phyloP scores from a whole-genome alignment of 257 asterid genomes.

The Lantana camara region DNA sequence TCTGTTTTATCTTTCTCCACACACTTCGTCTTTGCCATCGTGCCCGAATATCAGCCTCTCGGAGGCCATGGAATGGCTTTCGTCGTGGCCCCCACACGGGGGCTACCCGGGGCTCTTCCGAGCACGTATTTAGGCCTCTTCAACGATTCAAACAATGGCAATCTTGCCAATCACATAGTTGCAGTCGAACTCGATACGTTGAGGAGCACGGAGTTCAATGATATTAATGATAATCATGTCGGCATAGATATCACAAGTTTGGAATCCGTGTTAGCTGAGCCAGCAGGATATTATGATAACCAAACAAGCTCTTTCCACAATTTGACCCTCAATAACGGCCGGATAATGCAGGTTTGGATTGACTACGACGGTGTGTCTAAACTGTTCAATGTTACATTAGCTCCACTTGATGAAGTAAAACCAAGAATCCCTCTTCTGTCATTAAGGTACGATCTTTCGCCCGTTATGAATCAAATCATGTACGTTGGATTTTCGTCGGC shows the following conservation, averaged over 20 bases:
- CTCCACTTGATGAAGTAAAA: conserved; percentile 38
- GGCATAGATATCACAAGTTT: conserved; percentile 57
- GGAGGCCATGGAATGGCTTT: conserved; percentile 68
- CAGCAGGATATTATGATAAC: conserved; percentile 46
- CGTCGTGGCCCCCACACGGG: conserved; percentile 51
- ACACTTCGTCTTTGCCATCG: conserved; percentile 54
- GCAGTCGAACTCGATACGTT: conserved; percentile 69
- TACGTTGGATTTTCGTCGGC: conserved; percentile 68
- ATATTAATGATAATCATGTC: conserved; percentile 56
- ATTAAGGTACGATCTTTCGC: conserved; percentile 39
- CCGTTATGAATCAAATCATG: conserved; percentile 42
- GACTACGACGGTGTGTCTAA: conserved; percentile 40
- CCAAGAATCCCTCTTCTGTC: conserved; percentile 49
- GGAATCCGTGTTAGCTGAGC: conserved; percentile 21
- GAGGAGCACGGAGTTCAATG: conserved; percentile 40
- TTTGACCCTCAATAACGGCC: conserved; percentile 48
- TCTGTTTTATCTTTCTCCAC: conserved; percentile 56
- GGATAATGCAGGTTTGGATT: conserved; percentile 56
- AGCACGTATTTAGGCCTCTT: conserved; percentile 59
- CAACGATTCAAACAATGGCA: conserved; percentile 49
- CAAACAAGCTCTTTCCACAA: conserved; percentile 31
- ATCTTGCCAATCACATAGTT: conserved; percentile 47
- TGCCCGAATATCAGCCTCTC: conserved; percentile 38
- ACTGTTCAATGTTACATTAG: conserved; percentile 45
- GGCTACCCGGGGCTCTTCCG: conserved; percentile 39